Evolutionary conservation across 805 yeast species (phyloP).

Genomic region (Spathaspora gorwiae): DNA sequence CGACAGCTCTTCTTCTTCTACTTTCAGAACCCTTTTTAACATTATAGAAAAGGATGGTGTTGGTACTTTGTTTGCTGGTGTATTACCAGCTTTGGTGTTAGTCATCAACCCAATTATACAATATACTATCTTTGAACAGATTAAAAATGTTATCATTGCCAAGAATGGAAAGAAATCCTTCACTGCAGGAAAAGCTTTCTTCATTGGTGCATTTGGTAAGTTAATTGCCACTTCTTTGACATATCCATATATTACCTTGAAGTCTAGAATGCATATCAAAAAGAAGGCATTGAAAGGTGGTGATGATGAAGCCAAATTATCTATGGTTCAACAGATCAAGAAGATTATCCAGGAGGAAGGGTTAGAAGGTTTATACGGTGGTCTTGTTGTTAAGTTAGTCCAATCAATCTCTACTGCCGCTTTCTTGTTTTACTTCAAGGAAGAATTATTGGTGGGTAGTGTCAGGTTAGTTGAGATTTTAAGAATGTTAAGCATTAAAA

Average conservation of each 20-base stretch:
- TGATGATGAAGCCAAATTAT: constrained; percentile 19
- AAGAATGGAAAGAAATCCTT: constrained; percentile 46
- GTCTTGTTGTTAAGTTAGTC: constrained; percentile 70
- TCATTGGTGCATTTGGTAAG: constrained; percentile 87
- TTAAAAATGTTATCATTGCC: constrained; percentile 60
- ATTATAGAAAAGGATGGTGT: constrained; percentile 71
- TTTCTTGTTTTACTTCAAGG: constrained; percentile 84
- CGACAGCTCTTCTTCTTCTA: constrained; percentile 25
- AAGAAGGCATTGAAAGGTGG: constrained; percentile 27
- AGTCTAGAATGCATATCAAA: constrained; percentile 78
- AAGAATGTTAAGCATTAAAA: constrained; percentile 19
- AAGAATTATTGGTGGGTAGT: constrained; percentile 65
- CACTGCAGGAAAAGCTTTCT: constrained; percentile 72
- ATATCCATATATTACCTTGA: constrained; percentile 86
- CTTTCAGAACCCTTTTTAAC: constrained; percentile 54
- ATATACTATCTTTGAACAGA: constrained; percentile 86
- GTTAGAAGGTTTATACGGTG: constrained; percentile 70
- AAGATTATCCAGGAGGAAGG: constrained; percentile 70
- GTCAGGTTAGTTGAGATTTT: constrained; percentile 48
- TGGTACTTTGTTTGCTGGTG: constrained; percentile 72
- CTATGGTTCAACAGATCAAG: constrained; percentile 48
- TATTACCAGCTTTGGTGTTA: constrained; percentile 79
- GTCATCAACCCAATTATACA: constrained; percentile 89
- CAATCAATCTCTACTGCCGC: constrained; percentile 90
- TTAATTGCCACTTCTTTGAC: constrained; percentile 84